Evolutionary conservation across 306 rosid species (phyloP).

Genomic region (Neltuma alba): DNA sequence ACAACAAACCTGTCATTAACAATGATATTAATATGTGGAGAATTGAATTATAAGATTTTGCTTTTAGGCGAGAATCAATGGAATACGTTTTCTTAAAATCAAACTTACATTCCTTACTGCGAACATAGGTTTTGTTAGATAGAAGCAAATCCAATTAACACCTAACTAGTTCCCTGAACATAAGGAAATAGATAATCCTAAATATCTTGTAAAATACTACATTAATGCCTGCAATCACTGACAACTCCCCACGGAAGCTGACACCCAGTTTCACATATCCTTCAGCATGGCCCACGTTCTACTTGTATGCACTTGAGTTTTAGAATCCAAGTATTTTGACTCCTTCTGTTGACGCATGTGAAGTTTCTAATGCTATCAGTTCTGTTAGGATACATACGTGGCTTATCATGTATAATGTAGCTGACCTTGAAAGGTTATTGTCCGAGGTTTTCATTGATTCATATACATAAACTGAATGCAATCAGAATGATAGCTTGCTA

Average conservation of each 20-base stretch:
- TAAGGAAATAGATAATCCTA: not conserved
- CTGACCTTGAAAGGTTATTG: not conserved
- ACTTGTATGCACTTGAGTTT: conserved; percentile 6
- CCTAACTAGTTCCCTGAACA: not conserved
- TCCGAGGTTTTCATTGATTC: not conserved
- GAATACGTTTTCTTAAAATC: not conserved
- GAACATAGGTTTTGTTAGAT: not conserved
- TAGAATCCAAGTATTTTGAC: not conserved
- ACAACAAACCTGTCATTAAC: conserved; percentile 20
- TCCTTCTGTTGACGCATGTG: not conserved
- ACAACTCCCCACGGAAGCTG: not conserved
- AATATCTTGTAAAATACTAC: not conserved
- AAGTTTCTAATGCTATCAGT: not conserved
- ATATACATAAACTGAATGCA: not conserved
- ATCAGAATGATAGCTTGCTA: not conserved
- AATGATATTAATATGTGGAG: not conserved
- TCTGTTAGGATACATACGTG: not conserved
- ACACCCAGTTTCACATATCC: not conserved
- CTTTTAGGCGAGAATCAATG: not conserved
- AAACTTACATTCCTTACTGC: not conserved
- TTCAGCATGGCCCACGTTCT: not conserved
- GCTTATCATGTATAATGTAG: not conserved
- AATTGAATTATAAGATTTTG: not conserved
- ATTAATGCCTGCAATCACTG: not conserved
- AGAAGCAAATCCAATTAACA: not conserved